These are phyloP conservation scores for Clonostachys sp. DNA, from an alignment of 2,329 filamentous ascomycete genomes.

Conservation along the genomic window DNA sequence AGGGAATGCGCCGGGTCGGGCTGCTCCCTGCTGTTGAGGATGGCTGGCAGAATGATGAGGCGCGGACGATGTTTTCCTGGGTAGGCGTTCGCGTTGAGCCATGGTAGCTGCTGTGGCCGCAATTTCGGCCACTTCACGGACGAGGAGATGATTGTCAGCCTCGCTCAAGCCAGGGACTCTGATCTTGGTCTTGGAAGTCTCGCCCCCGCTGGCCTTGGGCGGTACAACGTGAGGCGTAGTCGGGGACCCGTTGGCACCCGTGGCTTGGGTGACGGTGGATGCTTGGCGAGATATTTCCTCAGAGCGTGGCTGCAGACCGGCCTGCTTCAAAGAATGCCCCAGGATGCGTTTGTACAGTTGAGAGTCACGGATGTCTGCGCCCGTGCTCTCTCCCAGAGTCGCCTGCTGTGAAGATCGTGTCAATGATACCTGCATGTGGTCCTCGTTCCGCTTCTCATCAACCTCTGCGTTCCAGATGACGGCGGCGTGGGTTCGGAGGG, in stretches of 20 bases:
- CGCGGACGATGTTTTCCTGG: constrained; percentile 28
- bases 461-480: constrained; percentile 91
- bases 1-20: constrained; percentile 29
- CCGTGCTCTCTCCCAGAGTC: constrained; percentile 39
- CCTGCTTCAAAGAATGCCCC: constrained; percentile 82
- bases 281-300: constrained; percentile 35
- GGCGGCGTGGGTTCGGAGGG: constrained; percentile 88
- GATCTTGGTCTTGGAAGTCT: constrained; percentile 34
- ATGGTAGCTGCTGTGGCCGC: constrained; percentile 87
- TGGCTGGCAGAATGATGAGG: neutral
- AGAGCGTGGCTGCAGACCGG: constrained; percentile 59
- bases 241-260: constrained; percentile 33
- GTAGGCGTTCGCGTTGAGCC: constrained; percentile 67
- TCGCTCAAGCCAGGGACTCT: constrained; percentile 69
- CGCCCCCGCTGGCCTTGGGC: constrained; percentile 51
- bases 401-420: constrained; percentile 27
- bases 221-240: constrained; percentile 71
- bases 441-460: constrained; percentile 69
- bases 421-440: constrained; percentile 29
- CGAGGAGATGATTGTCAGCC: constrained; percentile 75
- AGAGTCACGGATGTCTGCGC: constrained; percentile 75
- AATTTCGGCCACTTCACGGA: constrained; percentile 87
- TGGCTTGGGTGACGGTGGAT: constrained; percentile 17
- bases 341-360: constrained; percentile 91
- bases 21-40: neutral